phyloP scores from a whole-genome alignment of 495 filamentous ascomycete genomes.

The Echria macrotheca region DNA sequence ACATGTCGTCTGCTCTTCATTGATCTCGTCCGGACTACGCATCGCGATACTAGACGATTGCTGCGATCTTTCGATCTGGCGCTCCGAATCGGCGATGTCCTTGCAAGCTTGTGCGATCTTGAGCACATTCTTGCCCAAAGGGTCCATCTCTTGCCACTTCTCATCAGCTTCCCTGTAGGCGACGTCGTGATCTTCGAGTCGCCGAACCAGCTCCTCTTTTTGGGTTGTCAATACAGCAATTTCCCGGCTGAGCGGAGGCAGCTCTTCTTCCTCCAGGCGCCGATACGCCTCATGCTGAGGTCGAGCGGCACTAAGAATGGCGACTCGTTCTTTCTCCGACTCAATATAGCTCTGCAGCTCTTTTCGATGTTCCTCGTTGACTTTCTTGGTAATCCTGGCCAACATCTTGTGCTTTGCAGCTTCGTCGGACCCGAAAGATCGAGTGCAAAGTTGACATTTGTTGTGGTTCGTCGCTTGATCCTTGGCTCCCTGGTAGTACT shows the following conservation, averaged over 20 bases:
- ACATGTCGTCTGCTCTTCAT: slow-evolving; percentile 61
- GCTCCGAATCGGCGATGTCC: slow-evolving; percentile 63
- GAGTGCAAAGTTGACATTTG: slow-evolving; percentile 64
- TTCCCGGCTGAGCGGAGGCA: slow-evolving; percentile 63
- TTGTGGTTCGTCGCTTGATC: slow-evolving; percentile 54
- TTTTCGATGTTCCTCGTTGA: slow-evolving; percentile 51
- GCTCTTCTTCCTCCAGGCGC: slow-evolving; percentile 59
- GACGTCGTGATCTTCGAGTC: slow-evolving; percentile 69
- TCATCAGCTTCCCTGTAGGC: slow-evolving; percentile 58
- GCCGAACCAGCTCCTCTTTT: slow-evolving; percentile 54
- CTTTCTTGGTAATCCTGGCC: slow-evolving; percentile 53
- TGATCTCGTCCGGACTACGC: slow-evolving; percentile 76
- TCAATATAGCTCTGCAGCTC: slow-evolving; percentile 50
- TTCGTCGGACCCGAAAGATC: slow-evolving; percentile 54
- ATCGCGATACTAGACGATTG: slow-evolving; percentile 58
- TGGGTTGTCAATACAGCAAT: slow-evolving; percentile 48
- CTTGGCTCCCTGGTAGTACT: slow-evolving; percentile 59
- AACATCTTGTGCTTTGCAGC: slow-evolving; percentile 52
- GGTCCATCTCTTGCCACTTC: slow-evolving; percentile 67
- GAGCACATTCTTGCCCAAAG: slow-evolving; percentile 65
- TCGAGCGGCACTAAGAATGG: slow-evolving; percentile 52
- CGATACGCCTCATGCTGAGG: slow-evolving; percentile 68
- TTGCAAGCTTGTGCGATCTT: slow-evolving; percentile 66
- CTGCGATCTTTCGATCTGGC: slow-evolving; percentile 66
- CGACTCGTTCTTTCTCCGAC: slow-evolving; percentile 49